Evolutionary conservation across 352 stramenopile genomes (phyloP), one percentile per base, ranked within the genome.

Genomic region (Phytophthora cajani): DNA sequence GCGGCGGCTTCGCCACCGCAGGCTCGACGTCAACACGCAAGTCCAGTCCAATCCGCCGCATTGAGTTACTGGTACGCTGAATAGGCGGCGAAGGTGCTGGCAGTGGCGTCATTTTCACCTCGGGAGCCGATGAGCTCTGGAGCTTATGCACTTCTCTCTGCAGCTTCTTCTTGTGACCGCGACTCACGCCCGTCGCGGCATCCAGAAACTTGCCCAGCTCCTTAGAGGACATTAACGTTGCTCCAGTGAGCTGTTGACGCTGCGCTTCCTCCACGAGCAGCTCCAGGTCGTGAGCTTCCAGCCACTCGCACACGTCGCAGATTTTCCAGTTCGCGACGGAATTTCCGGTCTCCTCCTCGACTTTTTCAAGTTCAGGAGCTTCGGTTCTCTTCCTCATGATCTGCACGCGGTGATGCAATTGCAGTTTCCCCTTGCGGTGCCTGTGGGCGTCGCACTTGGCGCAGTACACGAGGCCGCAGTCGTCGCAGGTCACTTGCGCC

Each of bases 371-470:
- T 61, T 71, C 33, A 47, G 49, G 17, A 1, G 42, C 19, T 58
- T 75, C 69, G 32, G 17, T 23, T 61, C 11, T 51, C 23, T 52
- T 62, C 21, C 10, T 38, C 27, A 14, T 27, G 36, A 69, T 58
- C 49, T 84, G 36, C 46, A 77, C 69, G 32, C 88, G 81, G 47
- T 84, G 68, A 55, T 95, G 88, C 36, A 89, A 78, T 52, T 81
- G 69, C n/a, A 95, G 81, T 64, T 93, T 95, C 19, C 88, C 88
- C 67, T 95, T 95, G 67, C 88, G 88, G 67, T 95, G 88, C 62
- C 85, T 76, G 32, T 85, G 77, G 27, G 74, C 77, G 71, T 95
- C 86, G 59, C 88, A 95, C 3, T 62, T 49, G 25, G 67, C 56
- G 58, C 88, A 95, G 74, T 94, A 95, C 64, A 83, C 72, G 42